phyloP scores from a whole-genome alignment of 495 filamentous ascomycete genomes.

The Hypoxylon lienhwacheense region DNA sequence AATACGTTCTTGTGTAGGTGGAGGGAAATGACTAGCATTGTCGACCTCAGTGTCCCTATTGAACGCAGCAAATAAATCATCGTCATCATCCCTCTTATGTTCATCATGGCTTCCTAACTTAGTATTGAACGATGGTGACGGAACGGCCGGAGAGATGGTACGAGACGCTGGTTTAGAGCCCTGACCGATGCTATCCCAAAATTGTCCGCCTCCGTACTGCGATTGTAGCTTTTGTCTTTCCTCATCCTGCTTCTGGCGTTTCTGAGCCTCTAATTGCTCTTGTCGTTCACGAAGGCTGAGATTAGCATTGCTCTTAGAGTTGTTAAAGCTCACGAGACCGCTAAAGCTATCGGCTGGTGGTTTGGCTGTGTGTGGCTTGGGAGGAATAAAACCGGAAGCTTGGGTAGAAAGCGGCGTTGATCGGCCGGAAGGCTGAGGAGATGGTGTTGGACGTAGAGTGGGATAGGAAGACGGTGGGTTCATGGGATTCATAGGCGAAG shows the following conservation, averaged over 20 bases:
- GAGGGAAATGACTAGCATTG: conserved; percentile 61
- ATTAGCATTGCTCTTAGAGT: conserved; percentile 67
- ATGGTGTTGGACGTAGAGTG: conserved; percentile 61
- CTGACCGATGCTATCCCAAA: conserved; percentile 68
- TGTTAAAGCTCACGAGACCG: conserved; percentile 75
- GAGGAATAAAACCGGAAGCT: conserved; percentile 51
- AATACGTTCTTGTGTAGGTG: conserved; percentile 42
- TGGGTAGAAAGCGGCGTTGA: conserved; percentile 67
- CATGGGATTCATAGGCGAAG: conserved; percentile 43
- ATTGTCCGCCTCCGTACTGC: conserved; percentile 70
- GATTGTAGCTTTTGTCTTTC: conserved; percentile 66
- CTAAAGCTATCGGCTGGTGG: conserved; percentile 83
- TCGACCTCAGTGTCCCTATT: conserved; percentile 61
- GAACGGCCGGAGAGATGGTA: conserved; percentile 33
- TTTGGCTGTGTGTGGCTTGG: conserved; percentile 61
- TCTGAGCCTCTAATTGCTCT: conserved; percentile 76
- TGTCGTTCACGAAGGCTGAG: conserved; percentile 84
- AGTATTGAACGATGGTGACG: conserved; percentile 28
- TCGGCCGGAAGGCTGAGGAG: conserved; percentile 62
- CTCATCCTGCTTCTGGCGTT: conserved; percentile 72
- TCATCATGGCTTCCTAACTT: conserved; percentile 34
- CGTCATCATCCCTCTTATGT: conserved; percentile 48
- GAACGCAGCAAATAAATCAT: conserved; percentile 65
- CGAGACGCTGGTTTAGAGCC: conserved; percentile 44
- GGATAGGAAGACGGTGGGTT: conserved; percentile 58